These are phyloP conservation scores for Mucor saturninus DNA, from an alignment of 371 early-diverging fungal genomes.

Conservation along the genomic window DNA sequence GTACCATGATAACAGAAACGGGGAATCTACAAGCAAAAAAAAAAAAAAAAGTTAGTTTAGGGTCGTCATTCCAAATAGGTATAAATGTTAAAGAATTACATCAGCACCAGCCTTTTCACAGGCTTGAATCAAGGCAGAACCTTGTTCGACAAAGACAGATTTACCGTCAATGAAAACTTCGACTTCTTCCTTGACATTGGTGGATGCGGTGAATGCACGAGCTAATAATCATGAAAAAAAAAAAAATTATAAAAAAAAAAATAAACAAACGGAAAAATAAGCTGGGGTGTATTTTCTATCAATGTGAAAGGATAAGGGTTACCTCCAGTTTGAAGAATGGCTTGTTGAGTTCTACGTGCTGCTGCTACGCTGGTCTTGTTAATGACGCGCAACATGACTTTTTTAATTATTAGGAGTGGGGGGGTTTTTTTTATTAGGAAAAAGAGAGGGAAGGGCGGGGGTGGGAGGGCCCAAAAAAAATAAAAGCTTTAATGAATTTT, in stretches of 20 bases:
- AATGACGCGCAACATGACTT: conserved; percentile 57
- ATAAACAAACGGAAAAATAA: conserved; percentile 1
- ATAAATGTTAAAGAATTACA: conserved; percentile 32
- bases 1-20: conserved; percentile 96
- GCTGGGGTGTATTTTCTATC: conserved; percentile 1
- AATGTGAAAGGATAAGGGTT: conserved; percentile 1
- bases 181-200: conserved; percentile 62
- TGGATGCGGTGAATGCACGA: conserved; percentile 62
- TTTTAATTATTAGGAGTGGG: conserved; percentile 33
- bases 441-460: conserved; percentile 13
- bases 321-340: conserved; percentile 51
- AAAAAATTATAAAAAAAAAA: conserved; percentile 10
- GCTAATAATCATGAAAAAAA: conserved; percentile 23
- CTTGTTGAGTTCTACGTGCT: conserved; percentile 51
- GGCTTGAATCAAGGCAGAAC: conserved; percentile 96
- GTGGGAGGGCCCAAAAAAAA: background rate
- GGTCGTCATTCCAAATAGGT: no score
- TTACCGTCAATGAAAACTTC: conserved; percentile 93
- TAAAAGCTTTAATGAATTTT: no score
- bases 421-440: conserved; percentile 25
- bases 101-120: conserved; percentile 90
- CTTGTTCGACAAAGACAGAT: conserved; percentile 89
- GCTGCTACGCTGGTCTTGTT: conserved; percentile 50
- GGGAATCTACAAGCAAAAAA: conserved; percentile 65
- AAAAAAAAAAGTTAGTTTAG: background rate